Percentiles rank a stretch among this genome's conserved stretches.
phyloP scores from a whole-genome alignment of 1,284 basidiomycete genomes.

The Cystobasidium sp. region DNA sequence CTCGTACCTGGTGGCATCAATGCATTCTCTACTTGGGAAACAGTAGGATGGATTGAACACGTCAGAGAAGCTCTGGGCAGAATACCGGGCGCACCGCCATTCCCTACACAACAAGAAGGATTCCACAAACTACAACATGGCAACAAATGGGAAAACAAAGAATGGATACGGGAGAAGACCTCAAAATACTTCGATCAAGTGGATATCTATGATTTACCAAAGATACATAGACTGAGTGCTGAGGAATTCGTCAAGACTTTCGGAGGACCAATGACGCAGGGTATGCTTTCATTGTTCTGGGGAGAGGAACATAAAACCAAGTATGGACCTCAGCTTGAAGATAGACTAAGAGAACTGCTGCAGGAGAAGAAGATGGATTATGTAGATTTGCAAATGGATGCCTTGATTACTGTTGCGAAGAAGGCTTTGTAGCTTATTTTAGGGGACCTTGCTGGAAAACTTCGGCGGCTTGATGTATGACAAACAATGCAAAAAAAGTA shows the following conservation, averaged over 20 bases:
- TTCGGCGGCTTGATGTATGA: too few relatives aligned
- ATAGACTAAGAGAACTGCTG: not conserved
- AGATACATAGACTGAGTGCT: not conserved
- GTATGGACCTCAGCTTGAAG: not conserved
- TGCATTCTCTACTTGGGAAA: conserved; percentile 28
- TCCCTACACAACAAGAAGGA: conserved; percentile 12
- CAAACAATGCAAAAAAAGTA: too few relatives aligned
- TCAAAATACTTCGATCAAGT: conserved; percentile 5
- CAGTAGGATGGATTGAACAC: conserved; percentile 20
- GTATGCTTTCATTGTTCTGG: conserved; percentile 21
- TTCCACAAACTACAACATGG: conserved; percentile 29
- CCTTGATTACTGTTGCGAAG: conserved; percentile 23
- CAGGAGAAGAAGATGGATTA: conserved; percentile 1
- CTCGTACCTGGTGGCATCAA: conserved; percentile 6
- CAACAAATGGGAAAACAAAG: conserved; percentile 27
- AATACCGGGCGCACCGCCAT: conserved; percentile 5
- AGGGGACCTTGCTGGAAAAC: too few relatives aligned
- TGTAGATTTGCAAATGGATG: conserved; percentile 27
- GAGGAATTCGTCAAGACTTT: conserved; percentile 15
- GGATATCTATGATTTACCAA: not conserved
- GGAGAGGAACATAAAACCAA: conserved; percentile 12
- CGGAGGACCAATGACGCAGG: conserved; percentile 22
- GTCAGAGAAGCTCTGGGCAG: conserved; percentile 12
- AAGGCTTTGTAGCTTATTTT: not conserved
- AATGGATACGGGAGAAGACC: conserved; percentile 11